Evolutionary conservation across 1,284 basidiomycete genomes (phyloP), one percentile per base, ranked within the genome.

Genomic region (Rhizopogon hawkerae): DNA sequence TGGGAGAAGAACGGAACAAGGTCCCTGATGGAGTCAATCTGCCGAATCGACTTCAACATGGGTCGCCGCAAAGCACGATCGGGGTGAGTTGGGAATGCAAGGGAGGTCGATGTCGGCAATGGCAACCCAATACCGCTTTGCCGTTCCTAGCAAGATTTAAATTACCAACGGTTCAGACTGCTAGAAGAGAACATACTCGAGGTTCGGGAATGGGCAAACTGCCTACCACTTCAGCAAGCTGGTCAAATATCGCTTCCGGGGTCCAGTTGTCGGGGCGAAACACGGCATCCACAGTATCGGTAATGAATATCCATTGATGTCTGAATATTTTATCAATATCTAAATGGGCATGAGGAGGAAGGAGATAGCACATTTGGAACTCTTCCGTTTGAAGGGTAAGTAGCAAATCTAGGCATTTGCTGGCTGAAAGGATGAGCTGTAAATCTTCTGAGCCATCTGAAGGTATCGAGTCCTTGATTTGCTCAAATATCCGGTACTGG

Each of bases 221-320:
- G 18, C 78, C 76, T 10, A 86, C 77, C 35, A 90, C 79, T 56
- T 93, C 89, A n/a, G 91, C 83, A 0, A 98, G 72, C 39, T 88
- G 85, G 64, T 98, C 95, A 64, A 98, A 79, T 69, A 98, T 82
- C 1, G 92, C 88, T 55, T 90, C 86, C 1, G 94, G 86, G 39
- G 73, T 71, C 79, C 87, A 93, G 38, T 83, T 76, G 55, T 93
- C 85, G 0, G 90, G 85, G 6, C 85, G 85, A 65, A 93, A 93
- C 9, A 93, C 80, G 0, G 94, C 93, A 60, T 98, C 96, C 4
- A 94, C 89, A 0, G 95, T 98, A 66, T 99, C 96, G 0, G 93
- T 96, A 48, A 98, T 83, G 62, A 98, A 98, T 59, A 97, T 89
- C 95, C 96, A 99, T 74, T 99, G 93, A 66, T 98, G 90, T 57